Percentiles rank a stretch among this genome's conserved stretches.
Evolutionary conservation across 1,284 basidiomycete genomes (phyloP).

Genomic region (Boletus semigastroideus): DNA sequence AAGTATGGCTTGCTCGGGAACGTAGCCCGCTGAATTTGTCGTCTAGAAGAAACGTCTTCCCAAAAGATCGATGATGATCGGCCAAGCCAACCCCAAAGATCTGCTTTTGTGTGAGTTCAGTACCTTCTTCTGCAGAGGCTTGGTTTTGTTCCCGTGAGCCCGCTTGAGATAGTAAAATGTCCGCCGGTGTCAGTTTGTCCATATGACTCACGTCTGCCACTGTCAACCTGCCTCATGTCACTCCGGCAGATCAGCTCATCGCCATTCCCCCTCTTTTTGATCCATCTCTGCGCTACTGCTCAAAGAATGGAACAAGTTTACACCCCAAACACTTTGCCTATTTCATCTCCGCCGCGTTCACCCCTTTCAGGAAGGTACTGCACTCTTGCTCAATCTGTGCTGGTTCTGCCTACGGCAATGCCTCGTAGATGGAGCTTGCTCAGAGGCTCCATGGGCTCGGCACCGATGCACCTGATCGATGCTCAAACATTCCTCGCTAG

Average conservation of each 20-base stretch:
- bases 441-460: conserved; percentile 16
- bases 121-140: no score
- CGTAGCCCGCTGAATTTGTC: neutral
- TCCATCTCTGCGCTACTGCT: conserved; percentile 3
- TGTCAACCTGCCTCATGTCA: conserved; percentile 21
- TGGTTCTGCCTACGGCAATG: conserved; percentile 31
- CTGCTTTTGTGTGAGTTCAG: neutral
- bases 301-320: conserved; percentile 20
- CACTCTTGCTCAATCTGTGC: conserved; percentile 21
- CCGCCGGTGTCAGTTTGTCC: conserved; percentile 12
- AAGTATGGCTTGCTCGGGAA: neutral
- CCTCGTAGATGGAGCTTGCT: neutral
- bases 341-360: conserved; percentile 33
- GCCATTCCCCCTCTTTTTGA: conserved; percentile 15
- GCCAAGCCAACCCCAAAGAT: conserved; percentile 4
- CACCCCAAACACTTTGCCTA: conserved; percentile 2
- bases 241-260: conserved; percentile 19
- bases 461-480: conserved; percentile 22
- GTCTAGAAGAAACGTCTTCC: conserved; percentile 3
- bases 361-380: conserved; percentile 23
- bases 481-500: neutral
- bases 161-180: no score
- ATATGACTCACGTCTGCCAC: conserved; percentile 12
- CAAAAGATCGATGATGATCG: conserved; percentile 1
- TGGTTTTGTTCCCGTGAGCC: conserved; percentile 1